These are phyloP conservation scores for Globisporangium parvum DNA, from an alignment of 352 stramenopile species.

Conservation along the genomic window DNA sequence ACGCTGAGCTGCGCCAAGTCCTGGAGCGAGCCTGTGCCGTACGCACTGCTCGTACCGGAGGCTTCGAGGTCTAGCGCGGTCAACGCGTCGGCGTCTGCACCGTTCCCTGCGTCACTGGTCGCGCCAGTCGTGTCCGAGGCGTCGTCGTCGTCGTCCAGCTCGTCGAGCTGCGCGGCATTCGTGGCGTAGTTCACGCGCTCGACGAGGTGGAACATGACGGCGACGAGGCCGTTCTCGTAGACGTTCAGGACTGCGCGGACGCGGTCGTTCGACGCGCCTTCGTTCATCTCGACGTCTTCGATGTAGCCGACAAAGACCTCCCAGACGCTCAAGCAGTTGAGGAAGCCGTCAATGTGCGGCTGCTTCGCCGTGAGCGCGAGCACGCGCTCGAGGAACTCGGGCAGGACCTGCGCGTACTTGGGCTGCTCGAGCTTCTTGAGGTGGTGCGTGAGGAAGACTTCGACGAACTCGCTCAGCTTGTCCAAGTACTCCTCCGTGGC, in stretches of 20 bases:
- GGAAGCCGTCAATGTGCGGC: slow-evolving; percentile 62
- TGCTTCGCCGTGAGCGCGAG: slow-evolving; percentile 62
- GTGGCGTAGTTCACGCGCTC: slow-evolving; percentile 60
- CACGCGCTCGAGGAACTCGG: slow-evolving; percentile 51
- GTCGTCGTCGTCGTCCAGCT: slow-evolving; percentile 50
- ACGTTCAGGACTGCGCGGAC: slow-evolving; percentile 40
- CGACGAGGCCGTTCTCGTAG: slow-evolving; percentile 64
- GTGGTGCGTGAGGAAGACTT: slow-evolving; percentile 70
- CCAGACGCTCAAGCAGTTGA: slow-evolving; percentile 79
- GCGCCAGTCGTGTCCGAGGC: slow-evolving; percentile 5
- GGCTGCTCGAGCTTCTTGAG: slow-evolving; percentile 62
- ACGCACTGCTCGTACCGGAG: slow-evolving; percentile 16
- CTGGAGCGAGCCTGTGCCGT: slow-evolving; percentile 55
- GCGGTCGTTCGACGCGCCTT: slow-evolving; percentile 48
- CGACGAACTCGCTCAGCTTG: slow-evolving; percentile 72
- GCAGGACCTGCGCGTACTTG: slow-evolving; percentile 38
- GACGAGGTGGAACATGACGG: slow-evolving; percentile 76
- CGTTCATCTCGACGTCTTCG: slow-evolving; percentile 69
- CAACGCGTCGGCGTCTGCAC: slow-evolving; percentile 30
- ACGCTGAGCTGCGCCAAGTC: slow-evolving; percentile 64
- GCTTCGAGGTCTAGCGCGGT: slow-evolving; percentile 31
- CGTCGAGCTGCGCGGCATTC: slow-evolving; percentile 57
- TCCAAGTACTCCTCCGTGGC: slow-evolving; percentile 62
- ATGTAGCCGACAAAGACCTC: slow-evolving; percentile 81
- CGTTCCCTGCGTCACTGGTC: slow-evolving; percentile 10